Evolutionary conservation across 2,329 filamentous ascomycete genomes (phyloP).

Genomic region (Graphilbum ipis-grandicollis): DNA sequence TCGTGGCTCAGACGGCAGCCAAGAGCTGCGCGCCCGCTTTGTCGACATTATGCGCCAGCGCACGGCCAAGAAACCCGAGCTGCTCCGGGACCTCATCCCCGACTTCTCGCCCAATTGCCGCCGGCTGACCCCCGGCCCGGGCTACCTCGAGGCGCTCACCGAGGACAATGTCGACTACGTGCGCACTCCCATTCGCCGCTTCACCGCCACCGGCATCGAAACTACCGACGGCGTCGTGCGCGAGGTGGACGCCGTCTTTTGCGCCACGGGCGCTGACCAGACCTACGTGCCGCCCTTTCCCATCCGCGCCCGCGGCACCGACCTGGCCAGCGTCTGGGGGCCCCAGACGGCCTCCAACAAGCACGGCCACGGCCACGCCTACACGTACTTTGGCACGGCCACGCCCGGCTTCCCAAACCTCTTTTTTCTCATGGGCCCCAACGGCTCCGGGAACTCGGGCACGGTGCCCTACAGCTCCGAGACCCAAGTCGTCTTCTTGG

Average conservation of each 20-base stretch:
- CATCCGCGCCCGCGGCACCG: slow-evolving; percentile 34
- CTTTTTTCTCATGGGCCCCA: slow-evolving; percentile 13
- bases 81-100: slow-evolving; percentile 38
- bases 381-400: slow-evolving; percentile 20
- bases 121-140: slow-evolving; percentile 46
- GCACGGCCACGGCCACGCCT: slow-evolving; percentile 36
- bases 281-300: slow-evolving; percentile 42
- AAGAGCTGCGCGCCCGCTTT: slow-evolving; percentile 27
- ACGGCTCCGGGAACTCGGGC: slow-evolving; percentile 6
- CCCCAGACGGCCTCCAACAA: slow-evolving; percentile 21
- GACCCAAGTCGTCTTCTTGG: slow-evolving; percentile 20
- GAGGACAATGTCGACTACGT: slow-evolving; percentile 47
- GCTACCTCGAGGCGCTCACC: slow-evolving; percentile 47
- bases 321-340: slow-evolving; percentile 38
- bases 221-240: slow-evolving; percentile 37
- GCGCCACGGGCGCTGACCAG: slow-evolving; percentile 49
- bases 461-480: slow-evolving; percentile 8
- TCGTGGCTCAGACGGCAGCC: slow-evolving; percentile 31
- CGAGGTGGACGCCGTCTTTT: slow-evolving; percentile 48
- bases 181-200: slow-evolving; percentile 33
- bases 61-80: slow-evolving; percentile 33
- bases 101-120: slow-evolving; percentile 48
- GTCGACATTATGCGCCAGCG: slow-evolving; percentile 34
- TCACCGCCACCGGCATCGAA: slow-evolving; percentile 42
- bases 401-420: slow-evolving; percentile 17